Percentiles rank a stretch among this genome's conserved stretches.
Evolutionary conservation across 1,139 yeast genomes (phyloP).

Genomic region (Pichia sp.): DNA sequence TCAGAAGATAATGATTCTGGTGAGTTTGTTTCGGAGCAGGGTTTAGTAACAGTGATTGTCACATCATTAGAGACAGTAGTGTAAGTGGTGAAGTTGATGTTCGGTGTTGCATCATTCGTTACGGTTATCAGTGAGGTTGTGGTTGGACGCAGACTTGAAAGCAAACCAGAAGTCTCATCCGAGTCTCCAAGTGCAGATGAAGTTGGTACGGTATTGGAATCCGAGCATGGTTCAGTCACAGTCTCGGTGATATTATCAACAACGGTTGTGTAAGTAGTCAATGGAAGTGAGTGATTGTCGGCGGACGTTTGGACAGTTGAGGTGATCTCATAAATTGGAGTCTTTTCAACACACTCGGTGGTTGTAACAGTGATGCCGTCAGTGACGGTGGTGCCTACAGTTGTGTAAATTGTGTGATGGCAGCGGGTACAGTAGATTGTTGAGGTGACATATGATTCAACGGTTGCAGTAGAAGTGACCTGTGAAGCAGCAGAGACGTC

Average conservation of each 20-base stretch:
- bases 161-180: not conserved
- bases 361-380: conserved; percentile 5
- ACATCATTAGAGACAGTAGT: not conserved
- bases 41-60: not conserved
- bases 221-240: not conserved
- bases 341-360: conserved; percentile 4
- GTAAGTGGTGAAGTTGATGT: no score
- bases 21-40: not conserved
- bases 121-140: not conserved
- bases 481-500: not conserved
- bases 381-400: conserved; percentile 5
- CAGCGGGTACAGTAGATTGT: conserved; percentile 4
- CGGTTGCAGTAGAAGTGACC: not conserved
- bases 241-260: no score
- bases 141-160: not conserved
- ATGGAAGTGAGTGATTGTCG: no score
- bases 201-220: not conserved
- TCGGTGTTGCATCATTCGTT: no score
- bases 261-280: no score
- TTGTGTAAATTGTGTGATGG: conserved; percentile 2
- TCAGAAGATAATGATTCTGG: not conserved
- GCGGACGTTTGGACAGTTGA: not conserved
- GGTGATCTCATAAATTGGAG: not conserved
- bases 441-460: not conserved
- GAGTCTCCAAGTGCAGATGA: not conserved